Evolutionary conservation across 768 basidiomycete species (phyloP).

Genomic region (Royoungia palumana): DNA sequence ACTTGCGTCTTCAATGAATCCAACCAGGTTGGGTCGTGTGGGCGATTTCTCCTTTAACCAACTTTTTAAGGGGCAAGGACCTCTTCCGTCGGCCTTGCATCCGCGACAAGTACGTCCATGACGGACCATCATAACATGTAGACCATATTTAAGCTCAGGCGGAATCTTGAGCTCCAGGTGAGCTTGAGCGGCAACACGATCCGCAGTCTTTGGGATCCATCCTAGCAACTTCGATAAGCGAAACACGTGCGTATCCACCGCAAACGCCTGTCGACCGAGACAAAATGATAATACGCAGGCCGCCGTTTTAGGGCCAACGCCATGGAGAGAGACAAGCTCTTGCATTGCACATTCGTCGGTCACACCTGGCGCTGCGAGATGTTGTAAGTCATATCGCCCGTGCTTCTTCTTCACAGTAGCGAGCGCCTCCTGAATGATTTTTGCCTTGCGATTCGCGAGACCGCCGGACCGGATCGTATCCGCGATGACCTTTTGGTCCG

Average conservation of each 20-base stretch:
- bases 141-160: slow-evolving; percentile 49
- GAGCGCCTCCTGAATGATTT: slow-evolving; percentile 49
- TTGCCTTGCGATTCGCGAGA: slow-evolving; percentile 58
- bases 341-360: slow-evolving; percentile 52
- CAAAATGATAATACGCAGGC: slow-evolving; percentile 62
- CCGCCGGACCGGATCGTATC: slow-evolving; percentile 53
- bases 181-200: slow-evolving; percentile 52
- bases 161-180: slow-evolving; percentile 54
- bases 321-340: slow-evolving; percentile 52
- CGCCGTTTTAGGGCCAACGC: slow-evolving; percentile 63
- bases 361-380: slow-evolving; percentile 35
- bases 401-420: slow-evolving; percentile 41
- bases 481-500: slow-evolving; percentile 40
- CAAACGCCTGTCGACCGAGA: slow-evolving; percentile 56
- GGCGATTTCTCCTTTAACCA: slow-evolving; percentile 31
- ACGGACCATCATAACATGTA: slow-evolving; percentile 57
- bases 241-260: slow-evolving; percentile 64
- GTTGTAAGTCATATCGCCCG: slow-evolving; percentile 55
- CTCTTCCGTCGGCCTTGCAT: slow-evolving; percentile 41
- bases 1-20: not conserved
- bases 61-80: slow-evolving; percentile 34
- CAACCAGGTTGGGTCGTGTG: slow-evolving; percentile 18
- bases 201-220: slow-evolving; percentile 42
- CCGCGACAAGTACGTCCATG: slow-evolving; percentile 55
- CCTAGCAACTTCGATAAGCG: slow-evolving; percentile 45